Evolutionary conservation across 495 filamentous ascomycete genomes (phyloP), one percentile per base, ranked within the genome.

Genomic region (Penicillium bovifimosum): DNA sequence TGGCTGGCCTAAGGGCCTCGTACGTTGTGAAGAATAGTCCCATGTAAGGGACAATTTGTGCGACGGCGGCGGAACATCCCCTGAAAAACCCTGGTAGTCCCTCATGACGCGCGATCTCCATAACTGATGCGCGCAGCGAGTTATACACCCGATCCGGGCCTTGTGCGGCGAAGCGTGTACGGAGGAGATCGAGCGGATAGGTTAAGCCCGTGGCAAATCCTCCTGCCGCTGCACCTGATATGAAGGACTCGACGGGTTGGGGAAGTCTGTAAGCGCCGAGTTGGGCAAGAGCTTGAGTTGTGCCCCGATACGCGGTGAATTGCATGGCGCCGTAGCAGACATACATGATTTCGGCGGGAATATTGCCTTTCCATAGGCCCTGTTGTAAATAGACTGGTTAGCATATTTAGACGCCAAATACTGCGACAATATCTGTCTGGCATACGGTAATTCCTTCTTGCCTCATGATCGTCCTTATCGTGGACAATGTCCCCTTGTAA

Each of bases 341-440:
- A 76, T 98, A 98, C 65, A 98, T 82, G 28, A 93, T 68, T 73
- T 96, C 93, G 24, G 93, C 93, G 47, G 93, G 90, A 53, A 97
- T 80, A 66, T 98, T 98, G 69, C 93, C 93, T 76, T 97, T 97
- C 93, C 93, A 98, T 43, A 98, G 80, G 44, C 82, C 92, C 79
- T 82, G 33, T 14, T 9, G n/a, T 2, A 14, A 7, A n/a, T 6
- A 10, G 10, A 16, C 4, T 13, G 10, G 32, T 53, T 54, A 43
- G 50, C 0, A 31, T 17, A 36, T 20, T 20, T 10, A n/a, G 6
- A 32, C 31, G 16, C 9, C 20, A 39, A 20, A 18, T 35, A 16
- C 9, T 16, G 16, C 9, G 42, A 9, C 13, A 33, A 26, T n/a
- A 5, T 16, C 3, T 1, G n/a, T 34, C 8, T 13, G n/a, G 64